Conservation (phyloP, 169 alveolate genomes). For the Perkinsus olseni region DNA sequence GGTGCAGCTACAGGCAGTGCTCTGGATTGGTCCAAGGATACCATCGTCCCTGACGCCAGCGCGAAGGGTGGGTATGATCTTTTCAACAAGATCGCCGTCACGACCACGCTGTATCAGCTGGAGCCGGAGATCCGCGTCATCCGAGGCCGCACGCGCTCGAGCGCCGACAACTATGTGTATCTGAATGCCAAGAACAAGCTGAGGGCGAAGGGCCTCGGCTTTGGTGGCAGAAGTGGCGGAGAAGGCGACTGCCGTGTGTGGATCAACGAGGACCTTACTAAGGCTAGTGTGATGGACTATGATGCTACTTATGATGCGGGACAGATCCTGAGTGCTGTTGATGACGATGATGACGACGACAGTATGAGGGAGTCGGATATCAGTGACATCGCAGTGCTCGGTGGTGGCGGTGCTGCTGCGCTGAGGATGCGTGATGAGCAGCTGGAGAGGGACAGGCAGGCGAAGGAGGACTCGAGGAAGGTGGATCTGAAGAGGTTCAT, state of each 20-base stretch:
- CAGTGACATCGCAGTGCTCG: not conserved
- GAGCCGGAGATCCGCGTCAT: not conserved
- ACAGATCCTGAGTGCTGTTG: not conserved
- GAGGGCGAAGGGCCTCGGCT: not conserved
- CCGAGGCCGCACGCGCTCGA: not conserved
- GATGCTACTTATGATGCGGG: not conserved
- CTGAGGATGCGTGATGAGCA: not conserved
- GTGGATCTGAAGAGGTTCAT: not conserved
- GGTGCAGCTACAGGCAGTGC: not conserved
- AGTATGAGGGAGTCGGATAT: not conserved
- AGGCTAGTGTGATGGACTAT: not conserved
- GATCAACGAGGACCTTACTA: not conserved
- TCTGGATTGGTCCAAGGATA: not conserved
- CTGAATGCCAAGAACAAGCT: not conserved
- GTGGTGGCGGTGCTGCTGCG: not conserved
- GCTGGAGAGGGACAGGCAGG: not conserved
- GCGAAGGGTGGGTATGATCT: not conserved
- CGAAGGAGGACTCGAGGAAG: not conserved
- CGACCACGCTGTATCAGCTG: not conserved
- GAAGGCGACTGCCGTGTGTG: not conserved
- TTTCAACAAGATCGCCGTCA: not conserved
- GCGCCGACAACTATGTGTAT: not conserved
- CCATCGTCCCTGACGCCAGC: not conserved
- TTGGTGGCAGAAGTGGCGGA: not conserved
- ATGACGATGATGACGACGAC: not conserved